Evolutionary conservation across 768 basidiomycete species (phyloP), one percentile per base, ranked within the genome.

Genomic region (Lentinula edodes): DNA sequence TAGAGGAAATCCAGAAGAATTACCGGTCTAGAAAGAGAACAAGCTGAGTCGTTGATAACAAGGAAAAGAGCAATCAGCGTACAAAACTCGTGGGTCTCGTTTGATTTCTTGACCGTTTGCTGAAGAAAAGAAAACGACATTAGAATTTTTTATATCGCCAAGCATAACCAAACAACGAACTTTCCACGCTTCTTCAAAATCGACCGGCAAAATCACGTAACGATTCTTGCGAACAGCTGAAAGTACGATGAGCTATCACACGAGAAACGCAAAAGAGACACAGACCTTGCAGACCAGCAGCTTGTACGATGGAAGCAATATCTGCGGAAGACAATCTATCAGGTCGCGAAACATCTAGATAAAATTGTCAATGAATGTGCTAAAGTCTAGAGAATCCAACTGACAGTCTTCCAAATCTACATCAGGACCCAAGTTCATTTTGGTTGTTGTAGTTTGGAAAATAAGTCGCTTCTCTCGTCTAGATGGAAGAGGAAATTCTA

Each of bases 171-270:
- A 88, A 86, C 65, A 82, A 84, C 91, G 70, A 66, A 96, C 95
- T 83, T 98, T 98, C 95, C 95, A 99, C 71, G 95, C 95, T 74
- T 98, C 96, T 72, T 99, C 97, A 69, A 99, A 98, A 82, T 99
- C 97, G 13, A 90, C 85, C 0, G 97, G 96, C 20, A 98, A 79
- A 70, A 99, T 95, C 51, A 99, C 86, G 76, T 99, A 99, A 70
- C 96, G 90, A 74, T 98, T 98, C 79, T 98, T 98, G 62, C 96
- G 89, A 15, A 98, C 96, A 66, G 95, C 95, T 95, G 66, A 54
- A 61, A 52, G 41, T 28, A 35, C 20, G 38, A 18, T 61, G 54
- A 67, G 62, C 45, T 16, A 50, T 38, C 3, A 58, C 52, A 13
- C 5, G 18, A 2, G 3, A 46, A 6, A 23, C 32, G 9, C 35